phyloP scores from a whole-genome alignment of 768 basidiomycete species.

The Dentipellis sp. region DNA sequence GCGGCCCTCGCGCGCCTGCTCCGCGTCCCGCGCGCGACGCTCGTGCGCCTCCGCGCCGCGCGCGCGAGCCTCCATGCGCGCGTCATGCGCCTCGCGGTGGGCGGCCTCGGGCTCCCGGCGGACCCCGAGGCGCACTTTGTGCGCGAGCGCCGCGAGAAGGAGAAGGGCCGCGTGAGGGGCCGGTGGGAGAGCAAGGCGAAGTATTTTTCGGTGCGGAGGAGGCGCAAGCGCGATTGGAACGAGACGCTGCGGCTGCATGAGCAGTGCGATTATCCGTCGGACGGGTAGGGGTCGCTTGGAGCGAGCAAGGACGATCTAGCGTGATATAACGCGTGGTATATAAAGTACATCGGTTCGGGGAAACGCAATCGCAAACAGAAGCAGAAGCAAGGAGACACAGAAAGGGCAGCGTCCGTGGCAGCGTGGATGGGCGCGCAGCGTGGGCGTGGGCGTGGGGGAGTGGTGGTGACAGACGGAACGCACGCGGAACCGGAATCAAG shows the following conservation, averaged over 20 bases:
- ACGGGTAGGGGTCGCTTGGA: conserved; percentile 20
- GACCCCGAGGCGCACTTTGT: conserved; percentile 64
- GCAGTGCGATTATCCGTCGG: conserved; percentile 71
- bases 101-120: conserved; percentile 49
- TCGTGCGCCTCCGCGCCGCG: conserved; percentile 43
- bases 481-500: neutral
- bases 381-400: too few relatives aligned
- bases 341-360: too few relatives aligned
- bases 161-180: conserved; percentile 64
- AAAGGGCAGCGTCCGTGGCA: too few relatives aligned
- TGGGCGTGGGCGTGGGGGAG: too few relatives aligned
- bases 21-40: conserved; percentile 45
- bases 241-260: conserved; percentile 78
- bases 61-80: conserved; percentile 54
- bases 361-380: too few relatives aligned
- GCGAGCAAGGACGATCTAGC: too few relatives aligned
- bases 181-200: conserved; percentile 61
- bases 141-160: conserved; percentile 39
- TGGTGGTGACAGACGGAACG: too few relatives aligned
- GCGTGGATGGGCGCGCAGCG: too few relatives aligned
- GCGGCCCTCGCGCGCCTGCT: conserved; percentile 52
- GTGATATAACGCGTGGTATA: too few relatives aligned
- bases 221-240: conserved; percentile 86
- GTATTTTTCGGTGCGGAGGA: conserved; percentile 72
- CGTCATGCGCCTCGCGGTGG: conserved; percentile 55